Base-by-base conservation (phyloP, 805 yeast species). In the Lipomyces chichibuensis region DNA sequence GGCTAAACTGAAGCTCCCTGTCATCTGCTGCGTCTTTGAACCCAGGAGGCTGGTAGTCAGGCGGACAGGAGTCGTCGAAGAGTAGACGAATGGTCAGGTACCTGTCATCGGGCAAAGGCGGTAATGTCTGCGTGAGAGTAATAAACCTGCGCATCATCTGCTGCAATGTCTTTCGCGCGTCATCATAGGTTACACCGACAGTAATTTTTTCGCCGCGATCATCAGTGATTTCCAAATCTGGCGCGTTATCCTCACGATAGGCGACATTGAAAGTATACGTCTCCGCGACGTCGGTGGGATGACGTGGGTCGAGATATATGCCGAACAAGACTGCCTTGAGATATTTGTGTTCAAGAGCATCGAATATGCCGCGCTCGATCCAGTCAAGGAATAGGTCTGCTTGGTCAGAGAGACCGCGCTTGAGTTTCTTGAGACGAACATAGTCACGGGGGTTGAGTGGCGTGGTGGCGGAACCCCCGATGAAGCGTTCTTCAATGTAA, bases 351-450 rank as follows among this genome's bases (percentile, higher is more conserved):
- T 77, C 78, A 2, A 87, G 74, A 0, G 86, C 81, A 59, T 82
- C 84, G 53, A 78, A 75, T 3, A 84, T 80, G 9, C 88, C 85
- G 27, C 75, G 75, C 49, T 87, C 87, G 29, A 87, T 71, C 88
- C 89, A 85, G 66, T 82, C 79, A 37, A 85, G 72, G 43, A 86
- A 79, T 2, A 73, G 59, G 73, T 87, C 89, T 3, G 82, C 86
- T 58, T 83, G 83, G 1, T 71, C 70, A 0, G 84, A 80, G 32
- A 77, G 77, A 0, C 88, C 88, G 62, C 80, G 78, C 2, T 79
- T 76, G 52, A 88, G 74, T 2, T 82, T 81, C 71, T 86, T 87
- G 3, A 84, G 82, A 60, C 80, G 81, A 9, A 87, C 78, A 1
- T 82, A 77, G 51, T 76, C 79, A 1, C 72, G 65, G 55, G 77